Conservation (phyloP, 441 rosid species). For the Brassica balearica region DNA sequence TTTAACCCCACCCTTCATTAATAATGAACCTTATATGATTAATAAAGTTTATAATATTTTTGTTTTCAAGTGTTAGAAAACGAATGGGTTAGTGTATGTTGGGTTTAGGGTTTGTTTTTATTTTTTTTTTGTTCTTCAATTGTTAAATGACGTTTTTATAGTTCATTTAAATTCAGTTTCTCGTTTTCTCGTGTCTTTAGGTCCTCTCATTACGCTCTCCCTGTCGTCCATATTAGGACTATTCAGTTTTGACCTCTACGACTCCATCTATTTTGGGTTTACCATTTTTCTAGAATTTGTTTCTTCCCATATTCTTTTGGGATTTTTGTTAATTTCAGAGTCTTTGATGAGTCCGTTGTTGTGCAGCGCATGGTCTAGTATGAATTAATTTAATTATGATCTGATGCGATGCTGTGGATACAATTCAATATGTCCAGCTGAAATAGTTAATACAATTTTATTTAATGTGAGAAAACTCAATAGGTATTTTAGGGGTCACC, state of each 20-base stretch:
- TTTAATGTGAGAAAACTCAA: not conserved
- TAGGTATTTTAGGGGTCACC: not conserved
- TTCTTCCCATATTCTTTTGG: not conserved
- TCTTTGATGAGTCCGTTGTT: slow-evolving; percentile 4
- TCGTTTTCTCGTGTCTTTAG: slow-evolving; percentile 16
- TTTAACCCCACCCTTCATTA: slow-evolving; percentile 45
- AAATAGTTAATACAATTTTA: not conserved
- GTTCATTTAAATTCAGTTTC: slow-evolving; percentile 13
- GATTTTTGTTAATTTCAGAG: slow-evolving; percentile 5
- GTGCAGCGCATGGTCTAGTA: not conserved
- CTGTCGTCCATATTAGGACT: slow-evolving; percentile 27
- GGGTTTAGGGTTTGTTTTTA: slow-evolving; percentile 9
- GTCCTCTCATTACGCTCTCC: slow-evolving; percentile 43
- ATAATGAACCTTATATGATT: not conserved
- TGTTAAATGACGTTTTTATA: slow-evolving; percentile 28
- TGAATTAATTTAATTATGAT: not conserved
- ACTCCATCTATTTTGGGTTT: slow-evolving; percentile 18
- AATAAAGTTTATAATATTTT: not conserved
- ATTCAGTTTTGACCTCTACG: slow-evolving; percentile 24
- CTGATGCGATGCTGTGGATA: not conserved
- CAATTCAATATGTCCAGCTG: not conserved
- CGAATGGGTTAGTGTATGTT: not conserved
- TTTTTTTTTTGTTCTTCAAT: slow-evolving; percentile 8
- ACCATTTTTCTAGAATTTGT: not conserved
- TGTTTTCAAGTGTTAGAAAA: slow-evolving; percentile 7